Evolutionary conservation across 768 basidiomycete species (phyloP).

Genomic region (Hygrocybe punicea): DNA sequence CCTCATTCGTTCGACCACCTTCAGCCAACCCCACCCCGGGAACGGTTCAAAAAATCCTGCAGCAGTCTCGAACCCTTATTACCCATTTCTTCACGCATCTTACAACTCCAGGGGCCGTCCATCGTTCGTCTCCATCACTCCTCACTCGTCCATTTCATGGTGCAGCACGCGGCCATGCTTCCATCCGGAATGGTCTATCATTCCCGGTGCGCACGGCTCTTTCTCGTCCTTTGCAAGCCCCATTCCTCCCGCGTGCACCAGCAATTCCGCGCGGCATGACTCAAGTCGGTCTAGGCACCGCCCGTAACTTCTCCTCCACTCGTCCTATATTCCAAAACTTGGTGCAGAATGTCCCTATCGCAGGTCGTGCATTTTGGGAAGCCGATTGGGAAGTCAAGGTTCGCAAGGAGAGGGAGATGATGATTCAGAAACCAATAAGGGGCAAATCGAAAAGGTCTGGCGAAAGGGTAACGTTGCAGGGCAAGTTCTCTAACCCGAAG

Average conservation of each 20-base stretch:
- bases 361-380: slow-evolving; percentile 69
- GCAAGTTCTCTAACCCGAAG: slow-evolving; percentile 9
- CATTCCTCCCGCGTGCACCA: slow-evolving; percentile 58
- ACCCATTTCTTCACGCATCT: slow-evolving; percentile 55
- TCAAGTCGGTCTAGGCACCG: slow-evolving; percentile 73
- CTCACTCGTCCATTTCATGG: slow-evolving; percentile 25
- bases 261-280: slow-evolving; percentile 47
- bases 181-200: slow-evolving; percentile 57
- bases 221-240: slow-evolving; percentile 42
- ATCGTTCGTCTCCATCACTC: slow-evolving; percentile 27
- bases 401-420: slow-evolving; percentile 42
- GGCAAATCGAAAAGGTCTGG: slow-evolving; percentile 23
- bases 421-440: slow-evolving; percentile 26
- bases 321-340: slow-evolving; percentile 78
- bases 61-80: slow-evolving; percentile 53
- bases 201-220: slow-evolving; percentile 53
- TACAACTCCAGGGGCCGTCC: slow-evolving; percentile 50
- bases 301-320: slow-evolving; percentile 69
- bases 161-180: slow-evolving; percentile 31
- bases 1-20: slow-evolving; percentile 37
- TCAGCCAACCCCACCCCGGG: slow-evolving; percentile 29
- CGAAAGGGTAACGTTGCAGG: slow-evolving; percentile 26
- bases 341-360: slow-evolving; percentile 76
- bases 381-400: slow-evolving; percentile 64
- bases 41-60: slow-evolving; percentile 45